Conservation (phyloP, 768 basidiomycete genomes). For the Tephrocybe sp. region DNA sequence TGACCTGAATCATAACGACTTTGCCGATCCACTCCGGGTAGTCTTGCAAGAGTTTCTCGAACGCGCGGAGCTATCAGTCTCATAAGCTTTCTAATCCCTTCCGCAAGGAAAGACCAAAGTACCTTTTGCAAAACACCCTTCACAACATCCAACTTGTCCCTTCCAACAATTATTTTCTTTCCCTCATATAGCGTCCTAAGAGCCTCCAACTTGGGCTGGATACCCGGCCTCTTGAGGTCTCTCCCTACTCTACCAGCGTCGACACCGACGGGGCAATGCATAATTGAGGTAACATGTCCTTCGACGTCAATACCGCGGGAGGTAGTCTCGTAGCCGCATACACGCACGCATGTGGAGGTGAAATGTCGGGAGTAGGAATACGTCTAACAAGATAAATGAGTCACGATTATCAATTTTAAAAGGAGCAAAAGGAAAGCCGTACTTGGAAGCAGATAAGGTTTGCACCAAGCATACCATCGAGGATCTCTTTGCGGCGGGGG, state of each 20-base stretch:
- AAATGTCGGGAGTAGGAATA: constrained; percentile 97
- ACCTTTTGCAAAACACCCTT: constrained; percentile 98
- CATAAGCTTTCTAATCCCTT: neutral
- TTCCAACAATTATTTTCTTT: constrained; percentile 97
- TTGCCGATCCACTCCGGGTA: constrained; percentile 97
- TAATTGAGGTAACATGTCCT: constrained; percentile 78
- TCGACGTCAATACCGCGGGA: constrained; percentile 75
- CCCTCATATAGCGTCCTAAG: constrained; percentile 83
- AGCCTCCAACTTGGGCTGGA: constrained; percentile 87
- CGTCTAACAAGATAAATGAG: constrained; percentile 40
- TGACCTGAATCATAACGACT: constrained; percentile 87
- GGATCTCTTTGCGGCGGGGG: constrained; percentile 87
- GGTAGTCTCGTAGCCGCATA: constrained; percentile 90
- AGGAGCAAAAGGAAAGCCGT: neutral
- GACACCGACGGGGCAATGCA: constrained; percentile 93
- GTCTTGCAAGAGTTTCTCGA: constrained; percentile 88
- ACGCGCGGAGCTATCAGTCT: constrained; percentile 73
- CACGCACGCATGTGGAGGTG: constrained; percentile 89
- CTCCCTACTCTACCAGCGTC: constrained; percentile 86
- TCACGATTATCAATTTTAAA: neutral
- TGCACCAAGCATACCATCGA: constrained; percentile 97
- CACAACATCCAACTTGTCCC: constrained; percentile 98
- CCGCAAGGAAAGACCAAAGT: neutral
- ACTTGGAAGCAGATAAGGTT: constrained; percentile 95
- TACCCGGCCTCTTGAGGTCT: constrained; percentile 77